These are phyloP conservation scores for Calonectria pauciramosa DNA, from an alignment of 2,329 filamentous ascomycete genomes.

Conservation along the genomic window DNA sequence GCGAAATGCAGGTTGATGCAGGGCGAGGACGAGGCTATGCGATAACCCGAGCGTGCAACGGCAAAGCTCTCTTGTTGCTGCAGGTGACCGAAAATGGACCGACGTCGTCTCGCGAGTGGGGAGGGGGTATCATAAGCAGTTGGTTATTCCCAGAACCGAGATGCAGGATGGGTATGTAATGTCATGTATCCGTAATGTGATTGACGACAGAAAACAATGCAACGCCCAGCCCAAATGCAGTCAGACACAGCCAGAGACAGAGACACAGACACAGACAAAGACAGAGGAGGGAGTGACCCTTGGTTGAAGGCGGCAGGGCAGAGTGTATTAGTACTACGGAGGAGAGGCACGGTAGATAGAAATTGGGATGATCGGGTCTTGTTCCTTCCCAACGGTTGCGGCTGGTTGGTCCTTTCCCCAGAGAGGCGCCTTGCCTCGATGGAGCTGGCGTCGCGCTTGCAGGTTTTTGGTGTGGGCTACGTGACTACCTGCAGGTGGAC, in stretches of 20 bases:
- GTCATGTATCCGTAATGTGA: background rate
- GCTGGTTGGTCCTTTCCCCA: constrained; percentile 6
- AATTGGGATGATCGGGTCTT: constrained; percentile 24
- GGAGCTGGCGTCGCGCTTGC: constrained; percentile 8
- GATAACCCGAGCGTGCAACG: background rate
- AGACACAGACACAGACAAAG: background rate
- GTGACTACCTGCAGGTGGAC: constrained; percentile 5
- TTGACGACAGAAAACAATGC: background rate
- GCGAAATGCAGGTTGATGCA: constrained; percentile 6
- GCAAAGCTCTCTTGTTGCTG: constrained; percentile 2
- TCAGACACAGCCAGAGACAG: background rate
- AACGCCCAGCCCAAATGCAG: background rate
- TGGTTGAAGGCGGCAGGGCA: background rate
- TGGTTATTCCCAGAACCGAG: constrained; percentile 3
- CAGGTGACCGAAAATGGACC: constrained; percentile 14
- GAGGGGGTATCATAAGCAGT: constrained; percentile 12
- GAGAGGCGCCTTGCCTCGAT: constrained; percentile 9
- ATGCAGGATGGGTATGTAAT: constrained; percentile 3
- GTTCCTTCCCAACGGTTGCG: constrained; percentile 8
- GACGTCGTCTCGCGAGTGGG: constrained; percentile 7
- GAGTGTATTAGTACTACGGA: constrained; percentile 10
- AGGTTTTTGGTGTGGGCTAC: constrained; percentile 8
- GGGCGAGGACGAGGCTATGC: constrained; percentile 14
- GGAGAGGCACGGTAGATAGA: constrained; percentile 2
- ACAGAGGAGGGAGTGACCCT: background rate